Base-by-base conservation (phyloP, 2,329 filamentous ascomycete species). In the Sarocladium strictum region DNA sequence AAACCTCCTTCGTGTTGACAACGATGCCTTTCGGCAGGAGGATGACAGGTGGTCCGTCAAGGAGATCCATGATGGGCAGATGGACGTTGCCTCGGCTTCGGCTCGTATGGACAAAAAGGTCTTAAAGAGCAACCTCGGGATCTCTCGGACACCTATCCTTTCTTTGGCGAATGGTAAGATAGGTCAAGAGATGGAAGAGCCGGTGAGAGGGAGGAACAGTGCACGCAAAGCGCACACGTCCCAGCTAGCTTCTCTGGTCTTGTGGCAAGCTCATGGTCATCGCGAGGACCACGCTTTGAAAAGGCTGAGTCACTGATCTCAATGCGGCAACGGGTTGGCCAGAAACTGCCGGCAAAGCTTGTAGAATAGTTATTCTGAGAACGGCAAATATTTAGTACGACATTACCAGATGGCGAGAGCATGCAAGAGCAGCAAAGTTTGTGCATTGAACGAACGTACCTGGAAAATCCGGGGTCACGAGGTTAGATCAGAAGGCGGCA, bases 21-120 rank as follows among this genome's bases (percentile, higher is more conserved):
- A 84, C 73, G 57, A 84, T 76, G 63, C 80, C 81, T 63, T 78
- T 77, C 19, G 81, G 81, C 63, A 84, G 62, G 33, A 81, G 72
- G 67, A 76, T 71, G 47, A 51, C 29, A 3, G 47, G 47, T 2
- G 47, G 47, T 35, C 70, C 66, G 61, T 70, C 62, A 37, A 63
- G 65, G 52, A 65, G 58, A 57, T 71, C 67, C 69, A 72, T 72
- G 12, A 41, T 53, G 35, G 14, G 27, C 12, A 33, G 21, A 23
- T 15, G 12, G 15, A 35, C 9, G 27, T 15, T 11, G 7, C 24
- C 15, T 10, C 17, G 12, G 23, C 23, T 26, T 47, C 3, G 23
- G n/a, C n/a, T 27, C 11, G 47, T 19, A 5, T 27, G 15, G 17
- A 29, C 5, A 3, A n/a, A 19, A 37, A 29, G n/a, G 23, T 15